phyloP scores from a whole-genome alignment of 2,329 filamentous ascomycete species.

The Hypoxylon sp. region DNA sequence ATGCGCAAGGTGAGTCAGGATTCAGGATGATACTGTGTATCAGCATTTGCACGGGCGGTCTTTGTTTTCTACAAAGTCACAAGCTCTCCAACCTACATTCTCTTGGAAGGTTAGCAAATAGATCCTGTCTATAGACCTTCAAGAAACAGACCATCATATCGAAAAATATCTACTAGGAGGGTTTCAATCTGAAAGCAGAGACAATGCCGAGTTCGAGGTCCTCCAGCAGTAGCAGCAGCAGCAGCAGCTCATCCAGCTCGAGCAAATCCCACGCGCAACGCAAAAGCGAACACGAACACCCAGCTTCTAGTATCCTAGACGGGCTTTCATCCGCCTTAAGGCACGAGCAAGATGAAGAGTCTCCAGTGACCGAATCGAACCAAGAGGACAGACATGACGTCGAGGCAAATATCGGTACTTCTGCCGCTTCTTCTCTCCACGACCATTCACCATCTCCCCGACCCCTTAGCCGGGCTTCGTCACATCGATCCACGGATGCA shows the following conservation, averaged over 20 bases:
- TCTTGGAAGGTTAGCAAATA: not conserved
- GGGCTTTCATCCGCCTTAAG: slow-evolving; percentile 15
- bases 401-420: slow-evolving; percentile 6
- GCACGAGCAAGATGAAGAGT: slow-evolving; percentile 5
- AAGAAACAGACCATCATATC: not conserved
- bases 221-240: slow-evolving; percentile 20
- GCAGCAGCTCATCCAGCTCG: slow-evolving; percentile 36
- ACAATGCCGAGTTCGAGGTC: slow-evolving; percentile 32
- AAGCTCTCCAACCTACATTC: not conserved
- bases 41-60: not conserved
- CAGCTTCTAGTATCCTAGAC: slow-evolving; percentile 10
- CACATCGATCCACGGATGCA: not conserved
- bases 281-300: slow-evolving; percentile 9
- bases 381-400: not conserved
- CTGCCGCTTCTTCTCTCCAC: not conserved
- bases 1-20: not conserved
- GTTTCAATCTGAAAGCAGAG: not conserved
- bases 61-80: slow-evolving; percentile 1
- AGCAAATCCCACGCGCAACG: slow-evolving; percentile 24
- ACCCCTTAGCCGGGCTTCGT: not conserved
- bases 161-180: not conserved
- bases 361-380: not conserved
- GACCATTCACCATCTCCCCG: not conserved
- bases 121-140: no score
- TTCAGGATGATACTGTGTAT: not conserved